These are phyloP conservation scores for Saxispiralis lemnorum DNA, from an alignment of 495 filamentous ascomycete genomes.

Conservation along the genomic window DNA sequence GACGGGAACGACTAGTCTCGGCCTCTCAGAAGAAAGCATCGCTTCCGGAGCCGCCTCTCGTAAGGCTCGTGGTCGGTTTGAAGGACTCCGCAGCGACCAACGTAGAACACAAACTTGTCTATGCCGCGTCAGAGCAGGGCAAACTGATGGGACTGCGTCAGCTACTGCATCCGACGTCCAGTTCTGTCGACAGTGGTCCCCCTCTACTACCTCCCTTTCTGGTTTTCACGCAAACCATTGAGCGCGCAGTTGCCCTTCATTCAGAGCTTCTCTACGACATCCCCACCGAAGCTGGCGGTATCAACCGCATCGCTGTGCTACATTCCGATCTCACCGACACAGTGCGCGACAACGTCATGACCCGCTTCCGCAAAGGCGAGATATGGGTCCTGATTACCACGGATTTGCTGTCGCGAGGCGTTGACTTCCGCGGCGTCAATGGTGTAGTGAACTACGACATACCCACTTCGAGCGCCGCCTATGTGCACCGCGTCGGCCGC, in stretches of 20 bases:
- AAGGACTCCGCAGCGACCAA: constrained; percentile 91
- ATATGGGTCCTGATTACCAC: constrained; percentile 94
- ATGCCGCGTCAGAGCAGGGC: constrained; percentile 79
- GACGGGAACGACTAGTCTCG: constrained; percentile 17
- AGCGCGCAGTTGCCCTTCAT: constrained; percentile 70
- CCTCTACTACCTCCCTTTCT: constrained; percentile 73
- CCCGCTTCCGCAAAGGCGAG: constrained; percentile 75
- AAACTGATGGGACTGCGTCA: constrained; percentile 86
- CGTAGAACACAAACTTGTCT: constrained; percentile 72
- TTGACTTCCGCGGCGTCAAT: constrained; percentile 85
- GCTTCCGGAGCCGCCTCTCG: constrained; percentile 32
- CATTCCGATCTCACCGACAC: constrained; percentile 70
- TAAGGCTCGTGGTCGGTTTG: constrained; percentile 79
- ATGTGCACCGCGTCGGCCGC: constrained; percentile 83
- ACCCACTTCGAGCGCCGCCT: constrained; percentile 68
- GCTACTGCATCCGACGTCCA: constrained; percentile 57
- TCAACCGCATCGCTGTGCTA: constrained; percentile 70
- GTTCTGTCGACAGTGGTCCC: constrained; percentile 28
- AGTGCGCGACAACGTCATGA: constrained; percentile 62
- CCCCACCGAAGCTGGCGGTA: constrained; percentile 68
- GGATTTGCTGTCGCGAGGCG: constrained; percentile 72
- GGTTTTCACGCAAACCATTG: constrained; percentile 87
- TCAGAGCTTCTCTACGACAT: constrained; percentile 91
- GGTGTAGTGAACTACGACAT: constrained; percentile 95
- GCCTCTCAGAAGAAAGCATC: neutral